Evolutionary conservation across 208 protist species (phyloP), one percentile per base, ranked within the genome.

Genomic region (Zelonia costaricensis): DNA sequence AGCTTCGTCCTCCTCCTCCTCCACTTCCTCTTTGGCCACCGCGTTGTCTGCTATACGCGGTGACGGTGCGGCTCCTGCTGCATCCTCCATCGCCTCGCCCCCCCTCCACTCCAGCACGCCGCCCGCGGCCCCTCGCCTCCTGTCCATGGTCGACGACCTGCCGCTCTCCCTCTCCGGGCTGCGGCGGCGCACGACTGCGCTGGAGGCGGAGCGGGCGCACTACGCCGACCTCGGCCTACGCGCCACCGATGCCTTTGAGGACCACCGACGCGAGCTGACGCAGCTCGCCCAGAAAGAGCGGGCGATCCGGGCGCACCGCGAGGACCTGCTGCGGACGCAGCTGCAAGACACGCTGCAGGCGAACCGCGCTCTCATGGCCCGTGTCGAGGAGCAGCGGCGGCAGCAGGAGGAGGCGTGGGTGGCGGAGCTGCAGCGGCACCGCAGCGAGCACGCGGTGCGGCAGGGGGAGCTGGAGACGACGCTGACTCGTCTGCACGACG

Each of bases 201-300:
- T 91, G 28, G 58, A 69, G 45, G 82, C 88, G 47, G 89, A 95
- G 51, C 52, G 65, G 3, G 79, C 80, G 39, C 63, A 82, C 67
- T 88, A 76, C 60, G 30, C 27, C 4, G 49, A 53, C 2, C 64
- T 95, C n/a, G 66, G 61, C 55, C 18, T 39, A 18, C 73, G 70
- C 44, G 74, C 85, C 25, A 31, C 73, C 36, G 55, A 64, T 27
- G 77, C 73, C 39, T 91, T 91, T 39, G 82, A 86, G 22, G 63
- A 65, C 44, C 89, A 95, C 75, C 80, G 89, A 0, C 60, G 69
- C 36, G 85, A 95, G 35, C 67, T 95, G 22, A 85, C 75, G 16
- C 77, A 79, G 31, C 77, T 95, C 9, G 48, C 62, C 31, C 79
- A 88, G 44, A 89, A 82, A 60, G 83, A 92, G 61, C 83, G 77